Conservation (phyloP, 2,329 filamentous ascomycete genomes). For the Aspergillus transmontanensis region DNA sequence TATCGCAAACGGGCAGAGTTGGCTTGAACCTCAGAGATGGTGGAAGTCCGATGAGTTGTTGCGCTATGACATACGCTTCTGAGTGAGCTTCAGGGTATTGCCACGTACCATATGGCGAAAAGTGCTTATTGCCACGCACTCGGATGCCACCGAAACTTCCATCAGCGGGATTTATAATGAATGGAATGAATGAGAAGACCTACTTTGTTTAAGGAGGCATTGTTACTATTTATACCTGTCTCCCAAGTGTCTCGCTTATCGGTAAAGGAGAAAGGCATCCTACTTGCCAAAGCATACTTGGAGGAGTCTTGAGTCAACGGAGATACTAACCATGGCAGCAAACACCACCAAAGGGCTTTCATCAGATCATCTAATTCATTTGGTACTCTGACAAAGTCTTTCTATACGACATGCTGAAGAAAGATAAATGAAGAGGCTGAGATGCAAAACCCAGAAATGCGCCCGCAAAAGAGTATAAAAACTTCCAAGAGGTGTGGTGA, state of each 20-base stretch:
- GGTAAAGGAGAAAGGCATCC: background rate
- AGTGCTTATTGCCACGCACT: constrained; percentile 11
- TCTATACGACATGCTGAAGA: constrained; percentile 4
- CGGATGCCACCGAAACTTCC: background rate
- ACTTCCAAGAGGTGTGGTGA: constrained; percentile 2
- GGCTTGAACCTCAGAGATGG: constrained; percentile 5
- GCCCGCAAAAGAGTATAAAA: constrained; percentile 17
- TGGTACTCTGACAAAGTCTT: background rate
- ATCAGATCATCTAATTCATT: constrained; percentile 1
- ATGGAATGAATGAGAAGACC: background rate
- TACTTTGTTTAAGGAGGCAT: background rate
- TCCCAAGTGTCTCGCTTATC: background rate
- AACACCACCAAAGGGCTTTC: background rate
- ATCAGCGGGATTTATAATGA: background rate
- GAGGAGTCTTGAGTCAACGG: background rate
- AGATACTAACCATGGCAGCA: background rate
- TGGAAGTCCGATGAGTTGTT: constrained; percentile 1
- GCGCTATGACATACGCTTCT: constrained; percentile 1
- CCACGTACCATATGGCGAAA: background rate
- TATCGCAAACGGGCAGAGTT: constrained; percentile 16
- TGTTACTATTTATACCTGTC: background rate
- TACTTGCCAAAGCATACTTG: background rate
- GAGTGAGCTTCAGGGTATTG: background rate
- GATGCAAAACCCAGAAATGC: constrained; percentile 23
- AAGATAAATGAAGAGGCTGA: constrained; percentile 14